Percentiles rank a stretch among this genome's conserved stretches.
These are phyloP conservation scores for Podosphaera aphanis DNA, from an alignment of 2,329 filamentous ascomycete species.

Conservation along the genomic window DNA sequence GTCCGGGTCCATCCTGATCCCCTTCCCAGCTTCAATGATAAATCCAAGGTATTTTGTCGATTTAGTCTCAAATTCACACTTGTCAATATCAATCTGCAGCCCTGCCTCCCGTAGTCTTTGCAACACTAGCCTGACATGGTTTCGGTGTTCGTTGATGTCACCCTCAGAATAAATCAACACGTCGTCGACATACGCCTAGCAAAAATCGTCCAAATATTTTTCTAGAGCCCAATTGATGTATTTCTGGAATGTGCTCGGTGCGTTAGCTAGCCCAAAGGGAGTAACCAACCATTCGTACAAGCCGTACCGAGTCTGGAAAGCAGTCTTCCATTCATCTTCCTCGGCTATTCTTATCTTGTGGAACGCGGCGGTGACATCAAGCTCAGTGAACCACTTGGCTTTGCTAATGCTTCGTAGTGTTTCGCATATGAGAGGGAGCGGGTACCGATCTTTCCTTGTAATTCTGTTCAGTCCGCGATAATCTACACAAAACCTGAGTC, in stretches of 20 bases:
- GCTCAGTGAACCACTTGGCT: not conserved
- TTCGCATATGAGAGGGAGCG: not conserved
- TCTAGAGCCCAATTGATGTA: slow-evolving; percentile 2
- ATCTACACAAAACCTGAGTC: not conserved
- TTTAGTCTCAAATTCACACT: slow-evolving; percentile 2
- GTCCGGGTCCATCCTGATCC: too few species aligned
- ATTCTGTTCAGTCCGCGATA: not conserved
- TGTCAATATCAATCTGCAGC: slow-evolving; percentile 2
- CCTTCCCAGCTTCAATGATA: too few species aligned
- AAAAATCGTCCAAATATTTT: slow-evolving; percentile 2
- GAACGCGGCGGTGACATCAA: not conserved
- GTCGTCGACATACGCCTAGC: slow-evolving; percentile 1
- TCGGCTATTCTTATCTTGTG: not conserved
- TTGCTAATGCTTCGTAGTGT: not conserved
- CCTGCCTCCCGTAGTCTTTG: not conserved
- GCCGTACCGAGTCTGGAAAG: too few species aligned
- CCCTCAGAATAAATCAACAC: slow-evolving; percentile 3
- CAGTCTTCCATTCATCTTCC: slow-evolving; percentile 1
- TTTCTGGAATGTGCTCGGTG: slow-evolving; percentile 1
- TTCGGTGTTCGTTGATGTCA: not conserved
- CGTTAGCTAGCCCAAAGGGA: slow-evolving; percentile 2
- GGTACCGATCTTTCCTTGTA: not conserved
- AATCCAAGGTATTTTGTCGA: not conserved
- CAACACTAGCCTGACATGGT: slow-evolving; percentile 2
- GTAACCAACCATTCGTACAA: too few species aligned